Conservation (phyloP, 2,329 filamentous ascomycete species). For the Sarocladium kiliense region DNA sequence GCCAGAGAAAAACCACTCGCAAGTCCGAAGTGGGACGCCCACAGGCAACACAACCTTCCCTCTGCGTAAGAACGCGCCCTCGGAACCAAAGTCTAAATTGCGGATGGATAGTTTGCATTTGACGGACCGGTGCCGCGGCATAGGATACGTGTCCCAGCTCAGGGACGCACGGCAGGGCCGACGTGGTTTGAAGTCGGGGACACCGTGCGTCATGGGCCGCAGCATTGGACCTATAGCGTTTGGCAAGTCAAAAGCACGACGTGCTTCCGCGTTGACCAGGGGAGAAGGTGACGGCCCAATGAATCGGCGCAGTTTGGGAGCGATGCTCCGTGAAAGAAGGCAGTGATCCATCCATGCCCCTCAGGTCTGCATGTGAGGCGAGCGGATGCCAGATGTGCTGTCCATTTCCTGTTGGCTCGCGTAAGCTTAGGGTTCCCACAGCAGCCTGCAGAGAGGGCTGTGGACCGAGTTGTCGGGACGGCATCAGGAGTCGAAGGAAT, state of each 20-base stretch:
- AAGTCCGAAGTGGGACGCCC: not conserved
- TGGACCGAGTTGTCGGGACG: conserved; percentile 6
- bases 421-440: not conserved
- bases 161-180: not conserved
- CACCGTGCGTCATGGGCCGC: not conserved
- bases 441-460: not conserved
- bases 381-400: not conserved
- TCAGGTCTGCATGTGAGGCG: not conserved
- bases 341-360: not conserved
- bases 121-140: not conserved
- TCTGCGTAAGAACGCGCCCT: not conserved
- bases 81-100: not conserved
- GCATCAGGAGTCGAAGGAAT: not conserved
- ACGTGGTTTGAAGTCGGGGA: not conserved
- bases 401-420: not conserved
- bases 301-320: no score
- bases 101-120: not conserved
- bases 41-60: not conserved
- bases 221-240: not conserved
- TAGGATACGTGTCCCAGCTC: conserved; percentile 1
- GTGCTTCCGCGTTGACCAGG: conserved; percentile 1
- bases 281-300: not conserved
- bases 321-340: not conserved
- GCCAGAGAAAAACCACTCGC: no score
- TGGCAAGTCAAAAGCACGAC: not conserved